Percentiles rank a stretch among this genome's conserved stretches.
phyloP scores from a whole-genome alignment of 164 flowering plant genomes.

The Brasenia schreberi region DNA sequence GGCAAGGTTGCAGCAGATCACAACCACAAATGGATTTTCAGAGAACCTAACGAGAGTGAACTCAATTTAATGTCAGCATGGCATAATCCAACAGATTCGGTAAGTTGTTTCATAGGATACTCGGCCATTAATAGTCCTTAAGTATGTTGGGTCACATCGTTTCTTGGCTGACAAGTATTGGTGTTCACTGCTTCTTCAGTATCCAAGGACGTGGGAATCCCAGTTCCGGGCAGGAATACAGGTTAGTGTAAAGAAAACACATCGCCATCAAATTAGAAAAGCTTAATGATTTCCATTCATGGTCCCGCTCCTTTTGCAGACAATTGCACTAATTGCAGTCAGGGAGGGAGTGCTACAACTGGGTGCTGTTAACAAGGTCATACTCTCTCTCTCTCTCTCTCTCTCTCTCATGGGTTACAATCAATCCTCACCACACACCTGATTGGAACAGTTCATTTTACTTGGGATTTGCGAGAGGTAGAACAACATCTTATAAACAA shows the following conservation, averaged over 20 bases:
- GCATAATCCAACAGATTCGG: conserved; percentile 84
- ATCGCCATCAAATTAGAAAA: not conserved
- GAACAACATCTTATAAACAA: no score
- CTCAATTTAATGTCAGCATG: conserved; percentile 84
- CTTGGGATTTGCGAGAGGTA: no score
- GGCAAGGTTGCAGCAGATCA: conserved; percentile 97
- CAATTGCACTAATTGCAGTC: conserved; percentile 90
- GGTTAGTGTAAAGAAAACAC: conserved; percentile 26
- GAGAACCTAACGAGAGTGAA: conserved; percentile 79
- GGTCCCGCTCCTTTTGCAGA: conserved; percentile 28
- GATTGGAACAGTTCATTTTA: no score
- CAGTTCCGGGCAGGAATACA: conserved; percentile 93
- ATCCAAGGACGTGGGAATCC: conserved; percentile 85
- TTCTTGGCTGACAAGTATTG: no score
- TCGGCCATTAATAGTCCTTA: no score
- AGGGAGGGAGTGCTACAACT: conserved; percentile 82
- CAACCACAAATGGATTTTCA: conserved; percentile 84
- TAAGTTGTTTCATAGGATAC: conserved; percentile 15
- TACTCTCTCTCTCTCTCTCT: not conserved
- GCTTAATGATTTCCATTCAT: not conserved
- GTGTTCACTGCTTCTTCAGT: not conserved
- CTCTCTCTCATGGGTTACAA: conserved; percentile 5
- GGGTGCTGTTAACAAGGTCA: conserved; percentile 70
- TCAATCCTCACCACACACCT: no score
- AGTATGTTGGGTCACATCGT: no score